These are phyloP conservation scores for Aspergillus heteromorphus DNA, from an alignment of 495 filamentous ascomycete species.

Conservation along the genomic window DNA sequence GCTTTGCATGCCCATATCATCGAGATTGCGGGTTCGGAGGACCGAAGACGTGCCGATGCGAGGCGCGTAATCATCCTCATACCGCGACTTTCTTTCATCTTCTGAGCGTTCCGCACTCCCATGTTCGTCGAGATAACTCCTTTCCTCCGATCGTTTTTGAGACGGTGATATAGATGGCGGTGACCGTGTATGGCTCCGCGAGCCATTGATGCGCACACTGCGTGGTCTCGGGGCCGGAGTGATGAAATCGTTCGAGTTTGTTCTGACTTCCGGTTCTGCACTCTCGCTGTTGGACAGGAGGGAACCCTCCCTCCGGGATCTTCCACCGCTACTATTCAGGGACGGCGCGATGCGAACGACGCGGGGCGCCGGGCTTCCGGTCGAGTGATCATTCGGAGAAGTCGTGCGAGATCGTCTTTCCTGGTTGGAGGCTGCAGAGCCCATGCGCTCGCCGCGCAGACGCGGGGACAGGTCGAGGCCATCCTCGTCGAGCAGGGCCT, in stretches of 20 bases:
- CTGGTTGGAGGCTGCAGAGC: slow-evolving; percentile 24
- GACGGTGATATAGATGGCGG: slow-evolving; percentile 40
- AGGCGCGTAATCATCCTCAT: slow-evolving; percentile 42
- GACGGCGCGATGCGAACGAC: slow-evolving; percentile 57
- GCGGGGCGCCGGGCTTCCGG: slow-evolving; percentile 40
- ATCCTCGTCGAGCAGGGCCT: slow-evolving; percentile 66
- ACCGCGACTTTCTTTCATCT: slow-evolving; percentile 38
- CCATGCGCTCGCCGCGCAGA: slow-evolving; percentile 30
- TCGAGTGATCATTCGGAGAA: slow-evolving; percentile 37
- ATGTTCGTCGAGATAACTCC: slow-evolving; percentile 30
- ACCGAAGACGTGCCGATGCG: slow-evolving; percentile 47
- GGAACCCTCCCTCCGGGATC: slow-evolving; percentile 32
- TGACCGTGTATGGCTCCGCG: slow-evolving; percentile 33
- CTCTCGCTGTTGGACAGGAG: slow-evolving; percentile 29
- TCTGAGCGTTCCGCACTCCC: slow-evolving; percentile 38
- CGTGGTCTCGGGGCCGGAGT: slow-evolving; percentile 62
- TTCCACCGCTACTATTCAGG: slow-evolving; percentile 23
- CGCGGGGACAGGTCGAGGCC: slow-evolving; percentile 50
- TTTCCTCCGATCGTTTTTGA: slow-evolving; percentile 30
- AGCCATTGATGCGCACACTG: slow-evolving; percentile 54
- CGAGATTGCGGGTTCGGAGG: slow-evolving; percentile 41
- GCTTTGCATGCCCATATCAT: slow-evolving; percentile 57
- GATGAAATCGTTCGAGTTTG: slow-evolving; percentile 47
- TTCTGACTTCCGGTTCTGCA: slow-evolving; percentile 24
- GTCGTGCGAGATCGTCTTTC: slow-evolving; percentile 34